Evolutionary conservation across 2,329 filamentous ascomycete genomes (phyloP), one percentile per base, ranked within the genome.

Genomic region (Epichloe uncinata): DNA sequence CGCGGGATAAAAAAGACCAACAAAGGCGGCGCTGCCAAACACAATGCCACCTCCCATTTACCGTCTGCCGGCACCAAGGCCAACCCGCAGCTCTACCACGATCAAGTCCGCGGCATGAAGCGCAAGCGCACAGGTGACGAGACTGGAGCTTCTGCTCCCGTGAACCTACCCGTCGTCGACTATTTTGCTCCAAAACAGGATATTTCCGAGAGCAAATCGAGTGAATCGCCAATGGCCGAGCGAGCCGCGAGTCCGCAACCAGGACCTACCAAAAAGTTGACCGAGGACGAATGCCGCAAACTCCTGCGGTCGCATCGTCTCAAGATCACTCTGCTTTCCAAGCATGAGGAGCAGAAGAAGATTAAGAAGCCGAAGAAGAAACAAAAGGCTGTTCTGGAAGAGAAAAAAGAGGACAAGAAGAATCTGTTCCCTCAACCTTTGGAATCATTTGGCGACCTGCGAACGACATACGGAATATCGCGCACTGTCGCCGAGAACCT

Each of bases 391-490:
- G 69, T 73, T 36, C 67, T 66, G 4, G 67, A 63, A 36, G 55
- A 67, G 60, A 63, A 71, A 53, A 74, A 74, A 54, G 74, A 81
- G 47, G 63, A 66, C 20, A 81, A 81, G 59, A 74, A 72, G 54
- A 75, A 80, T 49, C 63, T 97, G 33, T 89, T 80, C 62, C 87
- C 91, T 0, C 84, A 87, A 55, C 91, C 93, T 2, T 70, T 98
- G 56, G 78, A 77, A 42, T 79, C 81, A 0, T 97, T 98, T 62
- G 70, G 73, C 41, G 81, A 93, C 59, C 70, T 98, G 52, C 76
- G 80, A 37, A 71, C 73, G 34, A 73, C 73, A 42, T 95, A 91
- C 67, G 77, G 75, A n/a, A 79, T 96, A 41, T 85, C 87, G 4
- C 72, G 76, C 40, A 76, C 82, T 41, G 68, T 98, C 42, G 80